Conservation (phyloP, 805 yeast species). For the Candida boleticola region DNA sequence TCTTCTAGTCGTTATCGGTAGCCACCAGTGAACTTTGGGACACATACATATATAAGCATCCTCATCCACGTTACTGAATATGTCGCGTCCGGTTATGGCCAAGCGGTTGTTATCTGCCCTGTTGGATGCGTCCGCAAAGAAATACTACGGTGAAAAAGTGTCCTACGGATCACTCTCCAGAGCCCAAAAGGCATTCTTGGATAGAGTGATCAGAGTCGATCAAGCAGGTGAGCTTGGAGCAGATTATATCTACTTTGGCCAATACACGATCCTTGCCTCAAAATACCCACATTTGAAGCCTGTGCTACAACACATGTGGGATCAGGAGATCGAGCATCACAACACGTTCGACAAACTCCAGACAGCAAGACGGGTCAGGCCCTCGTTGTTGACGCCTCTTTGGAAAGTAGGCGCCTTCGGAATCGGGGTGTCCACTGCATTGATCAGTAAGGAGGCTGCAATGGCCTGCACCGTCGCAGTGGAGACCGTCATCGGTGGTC, state of each 20-base stretch:
- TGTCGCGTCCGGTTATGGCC: not conserved
- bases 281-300: constrained; percentile 77
- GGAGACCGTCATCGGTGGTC: constrained; percentile 96
- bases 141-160: constrained; percentile 23
- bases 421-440: constrained; percentile 84
- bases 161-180: constrained; percentile 37
- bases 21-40: too few relatives aligned
- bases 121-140: constrained; percentile 12
- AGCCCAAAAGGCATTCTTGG: constrained; percentile 70
- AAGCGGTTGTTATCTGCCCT: not conserved
- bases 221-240: constrained; percentile 99
- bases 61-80: too few relatives aligned
- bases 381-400: constrained; percentile 84
- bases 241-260: constrained; percentile 88
- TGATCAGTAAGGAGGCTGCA: constrained; percentile 90
- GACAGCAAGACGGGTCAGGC: constrained; percentile 76
- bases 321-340: constrained; percentile 91
- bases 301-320: constrained; percentile 94
- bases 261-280: constrained; percentile 68
- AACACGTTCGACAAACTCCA: constrained; percentile 80
- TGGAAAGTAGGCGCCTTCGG: constrained; percentile 92
- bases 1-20: too few relatives aligned
- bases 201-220: constrained; percentile 81
- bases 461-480: constrained; percentile 99
- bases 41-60: too few relatives aligned